These are phyloP conservation scores for Phlebiopsis gigantea DNA, from an alignment of 768 basidiomycete genomes.

Conservation along the genomic window DNA sequence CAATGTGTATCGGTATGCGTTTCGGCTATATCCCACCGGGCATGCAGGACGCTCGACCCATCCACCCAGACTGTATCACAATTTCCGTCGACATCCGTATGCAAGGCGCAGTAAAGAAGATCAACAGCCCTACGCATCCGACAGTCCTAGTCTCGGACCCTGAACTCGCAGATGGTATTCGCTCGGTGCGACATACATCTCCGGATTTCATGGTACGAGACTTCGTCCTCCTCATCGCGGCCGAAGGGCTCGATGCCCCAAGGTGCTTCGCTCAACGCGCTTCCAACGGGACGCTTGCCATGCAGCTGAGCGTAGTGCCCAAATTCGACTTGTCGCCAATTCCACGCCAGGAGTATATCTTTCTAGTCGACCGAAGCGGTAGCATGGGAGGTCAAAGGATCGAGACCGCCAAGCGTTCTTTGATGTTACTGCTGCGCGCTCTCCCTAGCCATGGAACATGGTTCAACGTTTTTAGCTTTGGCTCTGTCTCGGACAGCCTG, in stretches of 20 bases:
- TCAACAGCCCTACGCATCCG: slow-evolving; percentile 45
- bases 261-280: slow-evolving; percentile 49
- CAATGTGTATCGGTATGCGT: slow-evolving; percentile 43
- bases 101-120: slow-evolving; percentile 34
- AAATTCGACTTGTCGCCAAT: slow-evolving; percentile 40
- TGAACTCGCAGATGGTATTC: slow-evolving; percentile 15
- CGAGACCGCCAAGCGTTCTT: slow-evolving; percentile 41
- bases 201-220: slow-evolving; percentile 38
- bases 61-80: slow-evolving; percentile 29
- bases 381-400: slow-evolving; percentile 44
- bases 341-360: slow-evolving; percentile 50
- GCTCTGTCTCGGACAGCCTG: slow-evolving; percentile 22
- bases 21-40: slow-evolving; percentile 43
- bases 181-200: slow-evolving; percentile 29
- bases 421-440: slow-evolving; percentile 43
- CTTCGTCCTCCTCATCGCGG: slow-evolving; percentile 46
- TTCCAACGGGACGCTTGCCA: slow-evolving; percentile 28
- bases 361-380: slow-evolving; percentile 54
- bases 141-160: slow-evolving; percentile 29
- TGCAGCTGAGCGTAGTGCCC: slow-evolving; percentile 52
- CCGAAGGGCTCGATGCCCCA: slow-evolving; percentile 46
- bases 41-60: slow-evolving; percentile 27
- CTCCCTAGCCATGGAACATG: slow-evolving; percentile 36
- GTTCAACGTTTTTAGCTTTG: slow-evolving; percentile 60
- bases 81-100: slow-evolving; percentile 46